These are phyloP conservation scores for Tubosaeta sp. DNA, from an alignment of 768 basidiomycete species.

Conservation along the genomic window DNA sequence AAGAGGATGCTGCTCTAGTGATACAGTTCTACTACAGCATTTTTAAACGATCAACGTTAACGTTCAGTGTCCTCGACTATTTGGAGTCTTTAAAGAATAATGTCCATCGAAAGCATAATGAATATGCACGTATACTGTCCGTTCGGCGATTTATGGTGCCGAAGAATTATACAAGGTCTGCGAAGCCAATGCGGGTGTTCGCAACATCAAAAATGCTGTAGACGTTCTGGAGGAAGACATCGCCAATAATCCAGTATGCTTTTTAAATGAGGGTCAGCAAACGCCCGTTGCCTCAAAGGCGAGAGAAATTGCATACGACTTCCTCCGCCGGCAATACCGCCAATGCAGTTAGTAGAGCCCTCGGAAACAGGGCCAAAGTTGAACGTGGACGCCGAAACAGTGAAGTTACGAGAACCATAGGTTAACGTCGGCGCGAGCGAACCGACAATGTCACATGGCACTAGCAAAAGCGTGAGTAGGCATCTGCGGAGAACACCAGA, in stretches of 20 bases:
- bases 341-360: constrained; percentile 34
- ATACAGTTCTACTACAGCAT: neutral
- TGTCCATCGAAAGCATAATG: neutral
- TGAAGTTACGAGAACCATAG: constrained; percentile 37
- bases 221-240: constrained; percentile 33
- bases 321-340: constrained; percentile 33
- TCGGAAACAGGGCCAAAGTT: constrained; percentile 38
- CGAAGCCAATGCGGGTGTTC: constrained; percentile 39
- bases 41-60: neutral
- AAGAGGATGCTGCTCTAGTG: constrained; percentile 65
- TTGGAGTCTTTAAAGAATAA: neutral
- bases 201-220: constrained; percentile 31
- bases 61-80: neutral
- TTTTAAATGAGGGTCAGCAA: neutral
- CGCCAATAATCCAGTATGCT: constrained; percentile 34
- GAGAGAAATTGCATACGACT: constrained; percentile 7
- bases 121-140: neutral
- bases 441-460: constrained; percentile 31
- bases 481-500: neutral
- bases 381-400: constrained; percentile 33
- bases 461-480: constrained; percentile 10
- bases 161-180: constrained; percentile 25
- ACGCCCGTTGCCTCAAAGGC: neutral
- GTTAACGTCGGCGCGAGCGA: constrained; percentile 31
- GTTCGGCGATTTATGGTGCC: neutral